Evolutionary conservation across 345 rosid species (phyloP).

Genomic region (Brassica carinata): DNA sequence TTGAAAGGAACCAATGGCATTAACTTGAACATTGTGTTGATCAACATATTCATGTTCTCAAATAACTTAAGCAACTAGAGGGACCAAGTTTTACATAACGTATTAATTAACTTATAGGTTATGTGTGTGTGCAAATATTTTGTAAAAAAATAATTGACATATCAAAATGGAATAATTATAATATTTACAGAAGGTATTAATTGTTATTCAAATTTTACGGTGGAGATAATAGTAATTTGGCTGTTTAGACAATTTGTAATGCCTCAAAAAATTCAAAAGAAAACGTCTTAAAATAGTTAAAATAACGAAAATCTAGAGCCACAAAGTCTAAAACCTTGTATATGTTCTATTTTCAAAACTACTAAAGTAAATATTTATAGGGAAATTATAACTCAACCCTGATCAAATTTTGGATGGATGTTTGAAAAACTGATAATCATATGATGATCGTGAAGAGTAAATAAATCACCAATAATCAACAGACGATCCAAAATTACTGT

Average conservation of each 20-base stretch:
- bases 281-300: background rate
- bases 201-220: background rate
- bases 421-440: background rate
- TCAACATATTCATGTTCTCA: too few species aligned
- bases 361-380: background rate
- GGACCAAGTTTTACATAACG: background rate
- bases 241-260: background rate
- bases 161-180: background rate
- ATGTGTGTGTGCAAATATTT: background rate
- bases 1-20: too few species aligned
- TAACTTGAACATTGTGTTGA: too few species aligned
- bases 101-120: background rate
- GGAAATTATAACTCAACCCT: background rate
- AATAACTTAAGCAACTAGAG: background rate
- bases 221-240: background rate
- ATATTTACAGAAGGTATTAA: background rate
- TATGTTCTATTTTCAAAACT: background rate
- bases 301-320: background rate
- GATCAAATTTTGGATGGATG: background rate
- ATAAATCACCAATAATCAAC: background rate
- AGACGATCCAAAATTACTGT: background rate
- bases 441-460: background rate
- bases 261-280: background rate
- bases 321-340: background rate
- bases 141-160: background rate